Evolutionary conservation across 176 grass and related monocot species (phyloP).

Genomic region (Bolboschoenus planiculmis): DNA sequence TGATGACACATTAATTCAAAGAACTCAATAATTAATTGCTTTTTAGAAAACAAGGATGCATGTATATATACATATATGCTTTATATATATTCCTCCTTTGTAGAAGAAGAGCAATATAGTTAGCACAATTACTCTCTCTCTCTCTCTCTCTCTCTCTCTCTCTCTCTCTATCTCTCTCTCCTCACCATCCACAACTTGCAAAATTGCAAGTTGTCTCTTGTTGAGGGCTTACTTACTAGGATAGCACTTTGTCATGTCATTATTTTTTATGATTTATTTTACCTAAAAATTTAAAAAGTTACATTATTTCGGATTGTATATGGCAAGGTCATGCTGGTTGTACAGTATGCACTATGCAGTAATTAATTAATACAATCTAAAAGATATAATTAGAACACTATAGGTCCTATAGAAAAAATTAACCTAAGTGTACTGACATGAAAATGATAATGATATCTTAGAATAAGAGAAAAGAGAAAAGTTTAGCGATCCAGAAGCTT

Average conservation of each 20-base stretch:
- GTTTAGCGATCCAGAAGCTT: too few relatives aligned
- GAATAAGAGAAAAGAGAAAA: too few relatives aligned
- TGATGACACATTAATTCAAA: conserved; percentile 2
- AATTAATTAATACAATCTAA: too few relatives aligned
- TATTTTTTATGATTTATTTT: neutral
- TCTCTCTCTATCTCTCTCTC: neutral
- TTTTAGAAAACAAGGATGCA: conserved; percentile 7
- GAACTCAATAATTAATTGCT: conserved; percentile 17
- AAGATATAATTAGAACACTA: too few relatives aligned
- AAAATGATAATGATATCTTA: too few relatives aligned
- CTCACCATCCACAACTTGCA: neutral
- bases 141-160: too few relatives aligned
- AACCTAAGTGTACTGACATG: too few relatives aligned
- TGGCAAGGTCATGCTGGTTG: neutral
- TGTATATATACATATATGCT: neutral
- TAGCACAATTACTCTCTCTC: neutral
- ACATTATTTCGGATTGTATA: neutral
- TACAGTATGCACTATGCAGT: neutral
- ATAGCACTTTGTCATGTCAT: conserved; percentile 16
- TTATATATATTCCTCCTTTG: neutral
- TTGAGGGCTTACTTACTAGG: conserved; percentile 1
- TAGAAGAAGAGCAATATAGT: neutral
- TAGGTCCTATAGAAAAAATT: too few relatives aligned
- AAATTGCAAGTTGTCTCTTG: neutral
- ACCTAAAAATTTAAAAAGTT: neutral